phyloP scores from a whole-genome alignment of 192 early-diverging fungal genomes.

The Entomortierella beljakovae region DNA sequence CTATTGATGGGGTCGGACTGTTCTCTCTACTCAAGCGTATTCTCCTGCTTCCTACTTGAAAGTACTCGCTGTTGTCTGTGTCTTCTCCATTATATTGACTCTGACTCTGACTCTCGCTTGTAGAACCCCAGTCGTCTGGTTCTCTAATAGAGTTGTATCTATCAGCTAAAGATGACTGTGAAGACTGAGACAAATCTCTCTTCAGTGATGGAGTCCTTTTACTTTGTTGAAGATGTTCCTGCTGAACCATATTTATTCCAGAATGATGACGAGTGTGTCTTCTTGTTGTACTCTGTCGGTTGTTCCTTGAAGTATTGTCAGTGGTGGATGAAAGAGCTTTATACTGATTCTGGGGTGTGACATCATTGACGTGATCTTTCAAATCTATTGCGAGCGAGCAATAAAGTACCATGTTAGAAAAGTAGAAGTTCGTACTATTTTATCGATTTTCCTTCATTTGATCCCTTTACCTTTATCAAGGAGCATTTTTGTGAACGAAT shows the following conservation, averaged over 20 bases:
- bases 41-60: neutral
- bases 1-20: constrained; percentile 24
- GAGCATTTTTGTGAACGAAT: constrained; percentile 14
- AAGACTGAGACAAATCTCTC: constrained; percentile 10
- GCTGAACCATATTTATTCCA: constrained; percentile 1
- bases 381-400: constrained; percentile 1
- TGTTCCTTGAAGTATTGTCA: neutral
- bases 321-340: neutral
- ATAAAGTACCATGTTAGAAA: neutral
- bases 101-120: neutral
- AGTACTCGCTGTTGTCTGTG: constrained; percentile 12
- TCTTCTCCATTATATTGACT: constrained; percentile 15
- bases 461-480: constrained; percentile 12
- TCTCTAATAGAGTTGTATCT: neutral
- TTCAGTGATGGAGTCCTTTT: constrained; percentile 2
- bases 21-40: constrained; percentile 7
- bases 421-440: too few relatives aligned
- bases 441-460: neutral
- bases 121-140: constrained; percentile 16
- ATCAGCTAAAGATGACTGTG: neutral
- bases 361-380: constrained; percentile 23
- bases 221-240: neutral
- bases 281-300: neutral
- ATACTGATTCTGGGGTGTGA: constrained; percentile 7
- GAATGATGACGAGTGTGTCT: neutral